Conservation (phyloP, 495 filamentous ascomycete species). For the Aspergillus taichungensis region DNA sequence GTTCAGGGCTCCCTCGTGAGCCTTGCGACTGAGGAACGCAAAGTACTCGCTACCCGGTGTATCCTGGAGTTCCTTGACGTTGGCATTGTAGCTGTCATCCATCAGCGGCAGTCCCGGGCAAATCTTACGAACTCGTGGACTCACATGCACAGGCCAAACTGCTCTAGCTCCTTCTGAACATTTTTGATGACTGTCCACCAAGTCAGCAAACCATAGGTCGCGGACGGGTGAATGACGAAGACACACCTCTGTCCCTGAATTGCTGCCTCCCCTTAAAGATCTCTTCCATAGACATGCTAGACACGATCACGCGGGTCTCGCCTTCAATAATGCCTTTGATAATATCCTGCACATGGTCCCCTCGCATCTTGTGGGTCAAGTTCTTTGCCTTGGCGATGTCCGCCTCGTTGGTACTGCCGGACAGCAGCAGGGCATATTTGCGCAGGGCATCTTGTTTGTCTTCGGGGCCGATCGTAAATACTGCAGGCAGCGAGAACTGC, state of each 20-base stretch:
- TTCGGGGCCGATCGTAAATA: slow-evolving; percentile 75
- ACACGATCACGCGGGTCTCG: slow-evolving; percentile 70
- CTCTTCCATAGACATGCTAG: slow-evolving; percentile 79
- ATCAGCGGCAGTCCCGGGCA: slow-evolving; percentile 4
- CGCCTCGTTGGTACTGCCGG: slow-evolving; percentile 42
- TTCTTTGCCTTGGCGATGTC: slow-evolving; percentile 14
- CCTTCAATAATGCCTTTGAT: slow-evolving; percentile 86
- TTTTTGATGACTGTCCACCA: slow-evolving; percentile 52
- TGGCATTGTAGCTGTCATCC: slow-evolving; percentile 55
- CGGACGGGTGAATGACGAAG: background rate
- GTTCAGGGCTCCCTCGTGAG: slow-evolving; percentile 74
- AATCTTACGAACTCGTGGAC: background rate
- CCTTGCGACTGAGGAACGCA: slow-evolving; percentile 66
- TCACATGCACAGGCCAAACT: slow-evolving; percentile 60
- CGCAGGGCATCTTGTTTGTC: slow-evolving; percentile 54
- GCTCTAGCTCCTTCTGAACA: slow-evolving; percentile 64
- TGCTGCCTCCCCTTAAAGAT: slow-evolving; percentile 72
- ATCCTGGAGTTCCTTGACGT: slow-evolving; percentile 78
- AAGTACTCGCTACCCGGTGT: slow-evolving; percentile 71
- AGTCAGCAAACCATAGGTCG: background rate
- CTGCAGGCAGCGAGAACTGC: slow-evolving; percentile 68
- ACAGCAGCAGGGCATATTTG: slow-evolving; percentile 71
- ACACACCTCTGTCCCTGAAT: slow-evolving; percentile 54
- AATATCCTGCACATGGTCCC: slow-evolving; percentile 68
- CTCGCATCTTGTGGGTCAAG: slow-evolving; percentile 25